Base-by-base conservation (phyloP, 1,284 basidiomycete genomes). In the Rhizoctonia solani region DNA sequence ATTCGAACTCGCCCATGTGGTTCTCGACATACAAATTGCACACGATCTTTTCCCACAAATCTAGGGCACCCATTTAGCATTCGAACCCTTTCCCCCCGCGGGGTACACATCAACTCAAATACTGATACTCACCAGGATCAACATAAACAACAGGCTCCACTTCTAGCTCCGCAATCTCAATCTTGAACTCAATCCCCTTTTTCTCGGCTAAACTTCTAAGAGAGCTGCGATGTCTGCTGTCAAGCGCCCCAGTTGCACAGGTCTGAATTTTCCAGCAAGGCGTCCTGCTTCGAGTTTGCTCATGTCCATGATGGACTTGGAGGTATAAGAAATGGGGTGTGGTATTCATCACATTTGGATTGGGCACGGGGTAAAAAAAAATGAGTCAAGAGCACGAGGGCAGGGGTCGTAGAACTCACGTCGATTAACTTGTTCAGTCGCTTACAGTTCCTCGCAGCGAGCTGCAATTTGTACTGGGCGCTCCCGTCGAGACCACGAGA, bases 11-110 rank as follows among this genome's bases (percentile, higher is more conserved):
- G 29, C 21, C 21, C 4, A 27, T 19, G 29, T 25, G 49, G 21
- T 9, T 6, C 25, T 23, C 14, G 9, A 52, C 49, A 4, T 29
- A 52, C 49, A 42, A 65, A 41, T 54, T 66, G 55, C 23, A 52
- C 11, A 76, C 61, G 25, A 76, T 74, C 69, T 76, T 75, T 55
- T 76, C 75, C 75, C 75, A 76, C 1, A 67, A 71, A 58, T 74
- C 75, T 41, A 71, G 67, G 29, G 6, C 9, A 4, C 21, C 49
- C 23, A 6, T 25, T 52, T 19, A 52, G 23, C 27, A 19, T 52
- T 27, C 6, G n/a, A 52, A n/a, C 23, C n/a, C n/a, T n/a, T n/a
- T n/a, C n/a, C n/a, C n/a, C n/a, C n/a, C n/a, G n/a, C n/a, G n/a
- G n/a, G n/a, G n/a, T n/a, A n/a, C n/a, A n/a, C n/a, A n/a, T n/a